phyloP scores from a whole-genome alignment of 805 yeast species.

The Torulaspora indica region DNA sequence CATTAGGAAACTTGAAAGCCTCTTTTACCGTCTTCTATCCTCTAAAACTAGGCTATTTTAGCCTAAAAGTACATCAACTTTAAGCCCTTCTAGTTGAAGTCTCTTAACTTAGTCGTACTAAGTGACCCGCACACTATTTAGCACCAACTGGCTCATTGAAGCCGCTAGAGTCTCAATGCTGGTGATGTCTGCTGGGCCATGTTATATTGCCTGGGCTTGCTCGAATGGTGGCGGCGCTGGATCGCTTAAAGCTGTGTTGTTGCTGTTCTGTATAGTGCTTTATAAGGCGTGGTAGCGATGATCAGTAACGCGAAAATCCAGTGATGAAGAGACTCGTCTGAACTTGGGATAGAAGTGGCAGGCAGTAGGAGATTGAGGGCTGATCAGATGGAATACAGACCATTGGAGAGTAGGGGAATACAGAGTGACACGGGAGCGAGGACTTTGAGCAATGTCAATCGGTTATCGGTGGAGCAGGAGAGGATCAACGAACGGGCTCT shows the following conservation, averaged over 20 bases:
- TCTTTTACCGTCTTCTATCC: not conserved
- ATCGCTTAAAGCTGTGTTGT: not conserved
- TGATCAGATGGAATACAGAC: constrained; percentile 6
- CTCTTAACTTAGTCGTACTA: not conserved
- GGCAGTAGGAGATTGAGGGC: not conserved
- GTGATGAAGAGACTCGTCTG: not conserved
- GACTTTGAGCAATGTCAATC: constrained; percentile 19
- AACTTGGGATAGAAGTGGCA: not conserved
- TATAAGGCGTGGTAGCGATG: not conserved
- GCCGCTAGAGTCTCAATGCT: no score
- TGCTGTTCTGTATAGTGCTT: not conserved
- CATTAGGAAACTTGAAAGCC: constrained; percentile 13
- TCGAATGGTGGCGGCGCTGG: no score
- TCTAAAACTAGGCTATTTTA: not conserved
- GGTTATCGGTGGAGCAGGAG: constrained; percentile 22
- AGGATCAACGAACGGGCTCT: constrained; percentile 32
- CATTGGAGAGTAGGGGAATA: constrained; percentile 13
- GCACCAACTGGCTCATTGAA: no score
- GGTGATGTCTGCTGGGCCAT: not conserved
- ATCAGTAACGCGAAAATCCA: constrained; percentile 13
- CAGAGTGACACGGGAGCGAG: constrained; percentile 19
- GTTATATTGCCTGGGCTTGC: no score
- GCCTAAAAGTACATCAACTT: not conserved
- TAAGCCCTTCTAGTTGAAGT: not conserved
- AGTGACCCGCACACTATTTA: not conserved